Base-by-base conservation (phyloP, 2,329 filamentous ascomycete species). In the Aspergillus costaricaensis region DNA sequence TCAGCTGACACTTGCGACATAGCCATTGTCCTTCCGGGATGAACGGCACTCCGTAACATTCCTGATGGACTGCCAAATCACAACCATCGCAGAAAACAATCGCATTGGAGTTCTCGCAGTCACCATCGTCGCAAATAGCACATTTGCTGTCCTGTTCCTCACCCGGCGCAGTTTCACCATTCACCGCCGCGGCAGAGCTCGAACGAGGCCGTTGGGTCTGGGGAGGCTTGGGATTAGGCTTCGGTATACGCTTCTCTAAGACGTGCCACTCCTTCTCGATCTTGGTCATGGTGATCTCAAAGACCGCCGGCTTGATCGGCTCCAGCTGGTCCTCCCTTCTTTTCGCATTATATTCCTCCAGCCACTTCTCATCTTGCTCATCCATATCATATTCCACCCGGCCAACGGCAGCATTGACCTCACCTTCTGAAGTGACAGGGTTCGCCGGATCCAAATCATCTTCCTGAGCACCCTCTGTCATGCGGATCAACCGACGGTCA, bases 311-410 rank as follows among this genome's bases (percentile, higher is more conserved):
- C 52, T 93, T 96, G 69, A 99, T 95, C 2, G 88, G 83, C 67
- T 96, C 91, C 21, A 91, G 86, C 49, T 89, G 87, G 66, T 90
- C 86, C 23, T 85, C 83, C 72, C 88, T 91, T 60, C 95, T 87
- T 69, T 90, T 87, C 12, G 81, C 79, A 70, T 99, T 99, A 73
- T 94, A 87, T 41, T 87, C 86, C 68, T 95, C 90, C 25, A 99
- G 81, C 95, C 95, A 99, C 79, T 93, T 92, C 67, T 96, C 92
- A 74, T 99, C 95, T 72, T 99, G 95, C 77, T 99, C 95, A 72
- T 99, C 95, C 95, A 99, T 99, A 75, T 99, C 95, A 74, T 99
- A 99, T 74, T 99, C 95, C 19, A 99, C 95, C 59, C 91, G 88
- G 12, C 92, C 91, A 41, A 96, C 84, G 4, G 80, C 78, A 30